Conservation (phyloP, 2,329 filamentous ascomycete species). For the Fusarium chlamydosporum region DNA sequence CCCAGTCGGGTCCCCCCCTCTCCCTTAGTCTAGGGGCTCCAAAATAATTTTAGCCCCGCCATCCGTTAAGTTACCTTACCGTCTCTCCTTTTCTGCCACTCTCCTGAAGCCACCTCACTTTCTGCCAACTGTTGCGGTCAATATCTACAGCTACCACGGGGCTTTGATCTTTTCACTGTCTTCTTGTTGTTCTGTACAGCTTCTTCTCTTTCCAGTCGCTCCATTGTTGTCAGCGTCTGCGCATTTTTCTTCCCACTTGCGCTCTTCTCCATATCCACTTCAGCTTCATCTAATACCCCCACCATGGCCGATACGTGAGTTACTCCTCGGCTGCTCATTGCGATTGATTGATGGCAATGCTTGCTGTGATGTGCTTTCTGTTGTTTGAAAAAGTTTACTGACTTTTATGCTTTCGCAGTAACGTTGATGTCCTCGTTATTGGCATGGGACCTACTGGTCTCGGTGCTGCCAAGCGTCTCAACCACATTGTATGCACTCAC, state of each 20-base stretch:
- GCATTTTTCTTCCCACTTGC: conserved; percentile 34
- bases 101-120: conserved; percentile 47
- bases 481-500: conserved; percentile 84
- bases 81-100: conserved; percentile 52
- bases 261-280: conserved; percentile 23
- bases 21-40: conserved; percentile 47
- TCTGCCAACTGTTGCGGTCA: conserved; percentile 44
- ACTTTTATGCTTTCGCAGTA: conserved; percentile 64
- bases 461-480: conserved; percentile 96
- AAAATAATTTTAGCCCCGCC: conserved; percentile 60
- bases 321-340: conserved; percentile 29
- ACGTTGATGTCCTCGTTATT: conserved; percentile 97
- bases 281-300: conserved; percentile 49
- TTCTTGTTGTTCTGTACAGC: conserved; percentile 48
- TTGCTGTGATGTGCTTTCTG: conserved; percentile 3
- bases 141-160: conserved; percentile 52
- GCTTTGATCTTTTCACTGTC: conserved; percentile 48
- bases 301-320: conserved; percentile 61
- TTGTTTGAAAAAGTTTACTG: conserved; percentile 28
- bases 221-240: conserved; percentile 43
- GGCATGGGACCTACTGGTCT: conserved; percentile 97
- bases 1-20: conserved; percentile 18
- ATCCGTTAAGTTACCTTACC: conserved; percentile 51
- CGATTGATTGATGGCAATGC: conserved; percentile 19
- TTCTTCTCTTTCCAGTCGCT: conserved; percentile 42